Base-by-base conservation (phyloP, 805 yeast species). In the Saccharomyces mikatae region DNA sequence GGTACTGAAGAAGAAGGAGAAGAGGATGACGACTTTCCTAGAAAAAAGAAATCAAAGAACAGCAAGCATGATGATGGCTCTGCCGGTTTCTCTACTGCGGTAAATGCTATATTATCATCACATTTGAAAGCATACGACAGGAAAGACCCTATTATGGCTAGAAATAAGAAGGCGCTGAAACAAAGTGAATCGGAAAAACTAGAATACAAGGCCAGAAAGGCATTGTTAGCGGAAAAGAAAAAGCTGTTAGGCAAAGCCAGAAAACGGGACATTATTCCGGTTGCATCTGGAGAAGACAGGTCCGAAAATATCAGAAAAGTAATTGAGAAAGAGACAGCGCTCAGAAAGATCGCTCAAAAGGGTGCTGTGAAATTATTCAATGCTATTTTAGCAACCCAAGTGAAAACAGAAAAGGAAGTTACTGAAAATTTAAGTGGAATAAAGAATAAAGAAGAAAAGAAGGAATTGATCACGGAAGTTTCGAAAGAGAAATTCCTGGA, bases 401-500 rank as follows among this genome's bases (percentile, higher is more conserved):
- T 80, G 11, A 76, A 74, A 55, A 80, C 89, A 2, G 74, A 70
- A 28, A 74, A 74, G 52, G 86, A 80, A 58, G 69, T 81, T 2
- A 62, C 69, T n/a, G 72, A 73, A 13, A 82, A 76, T 22, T 61
- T 82, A 67, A 74, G 71, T 14, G 66, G 62, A 56, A 64, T 73
- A 26, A 69, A 64, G 54, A 73, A 71, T 21, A 79, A 77, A 68
- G 74, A 79, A 61, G 85, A 85, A 60, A 68, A 63, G 54, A 63
- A 64, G 50, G 80, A 83, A 56, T 68, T 84, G 56, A 78, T 84
- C 62, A 84, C 82, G 46, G 96, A 90, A 62, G 78, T 91, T 52
- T 86, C 96, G 4, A 92, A 91, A 69, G 96, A 90, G 67, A 87
- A 83, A 68, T 91, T 91, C 65, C 78, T 91, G 70, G 96, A 90